Base-by-base conservation (phyloP, 345 rosid genomes). In the Durio zibethinus region DNA sequence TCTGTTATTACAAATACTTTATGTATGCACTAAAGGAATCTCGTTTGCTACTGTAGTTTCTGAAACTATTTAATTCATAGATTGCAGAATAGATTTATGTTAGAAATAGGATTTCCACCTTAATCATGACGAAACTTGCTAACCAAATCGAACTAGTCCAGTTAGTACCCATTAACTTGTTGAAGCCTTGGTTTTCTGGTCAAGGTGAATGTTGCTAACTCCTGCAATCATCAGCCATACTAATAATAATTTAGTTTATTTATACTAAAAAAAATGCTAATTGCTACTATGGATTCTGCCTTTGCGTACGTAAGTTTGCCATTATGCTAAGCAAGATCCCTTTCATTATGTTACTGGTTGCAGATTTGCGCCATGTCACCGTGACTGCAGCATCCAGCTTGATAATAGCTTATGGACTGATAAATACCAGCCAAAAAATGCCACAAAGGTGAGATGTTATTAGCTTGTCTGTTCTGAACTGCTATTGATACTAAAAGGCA, bases 361-460 rank as follows among this genome's bases (percentile, higher is more conserved):
- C 79, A 83, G 84, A 66, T 71, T 62, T 72, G 36, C 43, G 56
- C 68, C 81, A 38, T 79, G 60, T 71, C 64, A 81, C 77, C 59
- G 42, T 76, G 86, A 67, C 59, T 74, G 80, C 83, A 65, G 84
- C 38, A 76, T 80, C 81, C 87, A 80, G 59, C 82, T 80, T 47
- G 82, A 83, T 66, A 76, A 90, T 85, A 85, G 82, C 79, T 78
- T 93, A 70, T 95, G 98, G 99, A 86, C 86, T 10, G 93, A 88
- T 70, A 95, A 93, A 81, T 90, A 90, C 85, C 92, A 85, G 84
- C 98, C 99, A 78, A 85, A 82, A 77, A 88, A 52, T 74, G 88
- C 93, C 74, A 78, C 40, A 8, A 97, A 95, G 97, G 99, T 93
- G 60, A 82, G 88, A 67, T 23, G 45, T 77, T 75, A 66, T 45